Conservation (phyloP, 2,329 filamentous ascomycete species). For the Xylaria sp. region DNA sequence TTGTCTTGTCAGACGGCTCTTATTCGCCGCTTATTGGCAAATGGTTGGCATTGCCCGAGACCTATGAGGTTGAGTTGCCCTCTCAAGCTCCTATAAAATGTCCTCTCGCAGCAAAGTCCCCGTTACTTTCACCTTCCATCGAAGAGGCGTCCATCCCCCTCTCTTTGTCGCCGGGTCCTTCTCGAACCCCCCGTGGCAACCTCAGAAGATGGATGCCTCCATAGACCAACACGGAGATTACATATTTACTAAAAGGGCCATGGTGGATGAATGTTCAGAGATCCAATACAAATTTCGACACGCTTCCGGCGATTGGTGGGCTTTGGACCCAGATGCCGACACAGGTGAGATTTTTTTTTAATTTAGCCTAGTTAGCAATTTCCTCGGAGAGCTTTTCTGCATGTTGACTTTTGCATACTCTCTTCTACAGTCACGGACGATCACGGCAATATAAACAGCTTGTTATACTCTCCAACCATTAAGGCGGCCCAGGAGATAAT, state of each 20-base stretch:
- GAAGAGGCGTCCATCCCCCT: constrained; percentile 69
- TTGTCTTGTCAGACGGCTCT: constrained; percentile 12
- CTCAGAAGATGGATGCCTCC: constrained; percentile 70
- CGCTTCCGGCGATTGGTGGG: constrained; percentile 75
- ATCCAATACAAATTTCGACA: constrained; percentile 81
- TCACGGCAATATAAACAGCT: constrained; percentile 61
- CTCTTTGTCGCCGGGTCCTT: constrained; percentile 77
- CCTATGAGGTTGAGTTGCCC: constrained; percentile 29
- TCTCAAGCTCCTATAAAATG: constrained; percentile 46
- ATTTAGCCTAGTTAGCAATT: constrained; percentile 1
- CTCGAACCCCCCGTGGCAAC: constrained; percentile 72
- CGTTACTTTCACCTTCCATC: constrained; percentile 70
- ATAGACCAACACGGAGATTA: constrained; percentile 63
- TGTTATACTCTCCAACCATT: constrained; percentile 51
- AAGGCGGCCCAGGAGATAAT: constrained; percentile 33
- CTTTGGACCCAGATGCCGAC: constrained; percentile 70
- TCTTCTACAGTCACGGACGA: constrained; percentile 52
- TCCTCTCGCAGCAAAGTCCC: constrained; percentile 52
- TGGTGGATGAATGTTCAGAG: constrained; percentile 64
- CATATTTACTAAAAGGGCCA: constrained; percentile 67
- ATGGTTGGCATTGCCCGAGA: constrained; percentile 22
- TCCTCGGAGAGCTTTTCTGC: constrained; percentile 4
- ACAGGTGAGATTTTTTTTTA: constrained; percentile 58
- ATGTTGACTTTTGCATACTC: neutral
- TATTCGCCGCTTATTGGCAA: constrained; percentile 37